Evolutionary conservation across 768 basidiomycete species (phyloP).

Genomic region (Suillus fuscotomentosus): DNA sequence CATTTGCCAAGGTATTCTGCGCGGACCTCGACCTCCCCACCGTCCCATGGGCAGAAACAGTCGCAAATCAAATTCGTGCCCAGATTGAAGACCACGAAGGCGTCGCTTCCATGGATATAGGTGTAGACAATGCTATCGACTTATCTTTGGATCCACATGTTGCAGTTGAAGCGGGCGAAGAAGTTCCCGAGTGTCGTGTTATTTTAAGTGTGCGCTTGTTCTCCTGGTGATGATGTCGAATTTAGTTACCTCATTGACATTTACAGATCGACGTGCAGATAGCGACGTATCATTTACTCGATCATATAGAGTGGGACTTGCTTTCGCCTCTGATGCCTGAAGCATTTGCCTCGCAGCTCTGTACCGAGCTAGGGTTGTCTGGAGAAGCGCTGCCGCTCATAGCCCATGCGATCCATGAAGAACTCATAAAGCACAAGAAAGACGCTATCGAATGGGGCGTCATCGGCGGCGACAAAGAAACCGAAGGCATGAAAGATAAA

Average conservation of each 20-base stretch:
- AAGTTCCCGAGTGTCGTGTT: constrained; percentile 76
- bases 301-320: constrained; percentile 99
- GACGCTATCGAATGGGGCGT: constrained; percentile 95
- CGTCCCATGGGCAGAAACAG: constrained; percentile 66
- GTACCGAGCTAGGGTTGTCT: constrained; percentile 81
- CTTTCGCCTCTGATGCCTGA: constrained; percentile 89
- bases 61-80: constrained; percentile 84
- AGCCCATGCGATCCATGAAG: constrained; percentile 92
- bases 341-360: constrained; percentile 75
- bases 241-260: constrained; percentile 6
- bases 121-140: constrained; percentile 33
- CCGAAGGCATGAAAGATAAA: constrained; percentile 72
- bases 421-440: constrained; percentile 92
- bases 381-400: constrained; percentile 89
- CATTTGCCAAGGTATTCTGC: constrained; percentile 86
- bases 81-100: constrained; percentile 91
- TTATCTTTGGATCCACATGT: constrained; percentile 30
- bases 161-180: constrained; percentile 47
- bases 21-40: constrained; percentile 79
- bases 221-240: constrained; percentile 11
- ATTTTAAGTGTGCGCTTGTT: constrained; percentile 65
- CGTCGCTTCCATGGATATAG: constrained; percentile 75
- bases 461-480: constrained; percentile 59
- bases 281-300: constrained; percentile 84
- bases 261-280: constrained; percentile 94